Evolutionary conservation across 805 yeast genomes (phyloP).

Genomic region (Nakazawaea ernobii): DNA sequence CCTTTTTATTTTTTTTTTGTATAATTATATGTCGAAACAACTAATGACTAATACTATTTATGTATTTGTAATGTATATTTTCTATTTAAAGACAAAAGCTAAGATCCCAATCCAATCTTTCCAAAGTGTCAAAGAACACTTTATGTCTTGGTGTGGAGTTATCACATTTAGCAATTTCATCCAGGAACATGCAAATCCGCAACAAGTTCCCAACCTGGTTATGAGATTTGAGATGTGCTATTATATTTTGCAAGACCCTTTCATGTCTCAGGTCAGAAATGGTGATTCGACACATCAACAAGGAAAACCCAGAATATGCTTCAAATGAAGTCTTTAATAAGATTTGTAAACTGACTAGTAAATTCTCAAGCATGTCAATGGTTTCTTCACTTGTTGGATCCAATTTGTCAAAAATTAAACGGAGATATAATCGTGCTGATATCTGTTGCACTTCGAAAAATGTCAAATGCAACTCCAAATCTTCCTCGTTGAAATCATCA

Average conservation of each 20-base stretch:
- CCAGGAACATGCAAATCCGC: conserved; percentile 4
- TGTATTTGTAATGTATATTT: neutral
- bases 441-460: conserved; percentile 31
- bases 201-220: conserved; percentile 2
- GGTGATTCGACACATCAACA: conserved; percentile 30
- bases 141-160: neutral
- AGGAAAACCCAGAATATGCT: conserved; percentile 29
- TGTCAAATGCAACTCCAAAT: conserved; percentile 26
- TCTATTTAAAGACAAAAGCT: neutral
- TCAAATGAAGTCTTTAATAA: conserved; percentile 26
- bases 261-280: neutral
- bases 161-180: neutral
- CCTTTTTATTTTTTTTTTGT: no score
- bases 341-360: conserved; percentile 22
- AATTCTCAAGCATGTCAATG: conserved; percentile 22
- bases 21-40: no score
- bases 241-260: neutral
- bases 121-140: neutral
- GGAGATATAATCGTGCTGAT: conserved; percentile 19
- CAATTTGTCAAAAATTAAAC: conserved; percentile 18
- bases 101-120: conserved; percentile 4
- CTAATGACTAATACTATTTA: no score
- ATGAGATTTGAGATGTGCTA: conserved; percentile 5
- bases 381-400: conserved; percentile 17
- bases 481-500: conserved; percentile 13